These are phyloP conservation scores for Aspergillus biplanus DNA, from an alignment of 495 filamentous ascomycete species.

Conservation along the genomic window DNA sequence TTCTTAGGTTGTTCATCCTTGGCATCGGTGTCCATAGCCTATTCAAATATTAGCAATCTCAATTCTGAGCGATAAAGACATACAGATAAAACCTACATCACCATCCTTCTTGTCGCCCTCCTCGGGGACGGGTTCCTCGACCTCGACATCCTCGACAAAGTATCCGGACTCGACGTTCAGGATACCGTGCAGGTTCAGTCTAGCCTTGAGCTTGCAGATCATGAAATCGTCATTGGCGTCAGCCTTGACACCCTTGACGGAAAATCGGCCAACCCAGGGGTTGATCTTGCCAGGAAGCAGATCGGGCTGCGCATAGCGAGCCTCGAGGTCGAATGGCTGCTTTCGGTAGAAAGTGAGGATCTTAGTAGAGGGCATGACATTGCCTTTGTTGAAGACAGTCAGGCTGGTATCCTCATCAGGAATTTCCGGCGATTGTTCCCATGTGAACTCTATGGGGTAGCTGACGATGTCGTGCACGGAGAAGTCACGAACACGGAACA, in stretches of 20 bases:
- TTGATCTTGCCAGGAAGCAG: constrained; percentile 87
- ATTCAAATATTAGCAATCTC: constrained; percentile 27
- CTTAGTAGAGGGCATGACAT: constrained; percentile 98
- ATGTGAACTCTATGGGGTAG: constrained; percentile 99
- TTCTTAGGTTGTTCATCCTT: constrained; percentile 80
- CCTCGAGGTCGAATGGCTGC: constrained; percentile 95
- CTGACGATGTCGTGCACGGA: constrained; percentile 94
- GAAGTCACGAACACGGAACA: constrained; percentile 99
- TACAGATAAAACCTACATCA: constrained; percentile 62
- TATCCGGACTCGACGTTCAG: constrained; percentile 97
- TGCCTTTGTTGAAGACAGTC: constrained; percentile 96
- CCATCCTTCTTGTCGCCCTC: constrained; percentile 58
- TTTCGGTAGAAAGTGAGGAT: constrained; percentile 99
- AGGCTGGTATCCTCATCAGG: constrained; percentile 98
- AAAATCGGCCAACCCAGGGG: constrained; percentile 95
- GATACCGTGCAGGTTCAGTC: constrained; percentile 94
- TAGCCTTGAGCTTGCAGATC: constrained; percentile 99
- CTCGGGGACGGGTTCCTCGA: constrained; percentile 86
- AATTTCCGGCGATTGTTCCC: constrained; percentile 98
- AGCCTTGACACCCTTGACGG: constrained; percentile 85
- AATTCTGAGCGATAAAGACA: background rate
- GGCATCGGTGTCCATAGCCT: constrained; percentile 92
- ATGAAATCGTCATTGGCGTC: constrained; percentile 91
- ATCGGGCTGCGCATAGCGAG: constrained; percentile 86
- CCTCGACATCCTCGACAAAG: constrained; percentile 96